A percentile compares a stretch with the other conserved stretches of the same genome.
phyloP scores from a whole-genome alignment of 306 rosid genomes.

The Malus sylvestris region DNA sequence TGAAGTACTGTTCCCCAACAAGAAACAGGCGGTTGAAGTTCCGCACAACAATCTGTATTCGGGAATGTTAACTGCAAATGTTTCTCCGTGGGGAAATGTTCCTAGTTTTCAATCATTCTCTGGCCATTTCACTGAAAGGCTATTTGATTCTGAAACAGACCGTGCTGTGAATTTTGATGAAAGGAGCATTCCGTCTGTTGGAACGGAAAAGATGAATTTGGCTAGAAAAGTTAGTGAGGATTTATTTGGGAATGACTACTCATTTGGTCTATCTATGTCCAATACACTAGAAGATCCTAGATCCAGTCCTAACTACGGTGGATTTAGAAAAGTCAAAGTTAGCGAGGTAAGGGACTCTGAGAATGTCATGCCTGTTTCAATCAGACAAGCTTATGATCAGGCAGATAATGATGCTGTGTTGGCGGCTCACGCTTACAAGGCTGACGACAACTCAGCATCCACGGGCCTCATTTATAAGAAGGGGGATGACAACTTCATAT shows the following conservation, averaged over 20 bases:
- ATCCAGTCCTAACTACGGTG: conserved; percentile 40
- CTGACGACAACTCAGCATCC: conserved; percentile 27
- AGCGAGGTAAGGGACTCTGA: conserved; percentile 68
- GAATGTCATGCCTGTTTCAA: conserved; percentile 29
- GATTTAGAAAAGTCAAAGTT: conserved; percentile 63
- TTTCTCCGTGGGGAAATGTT: conserved; percentile 48
- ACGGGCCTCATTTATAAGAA: conserved; percentile 39
- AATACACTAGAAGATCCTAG: conserved; percentile 47
- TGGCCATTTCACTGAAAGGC: conserved; percentile 42
- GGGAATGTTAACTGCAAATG: conserved; percentile 42
- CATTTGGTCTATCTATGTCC: conserved; percentile 51
- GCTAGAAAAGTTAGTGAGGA: conserved; percentile 44
- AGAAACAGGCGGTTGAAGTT: conserved; percentile 62
- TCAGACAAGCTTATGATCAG: conserved; percentile 35
- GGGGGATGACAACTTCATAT: conserved; percentile 30
- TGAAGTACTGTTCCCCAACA: conserved; percentile 49
- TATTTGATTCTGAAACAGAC: conserved; percentile 38
- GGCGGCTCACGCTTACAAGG: conserved; percentile 23
- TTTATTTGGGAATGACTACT: conserved; percentile 39
- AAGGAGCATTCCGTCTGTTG: conserved; percentile 25
- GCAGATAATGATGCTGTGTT: conserved; percentile 26
- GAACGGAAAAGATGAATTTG: conserved; percentile 26
- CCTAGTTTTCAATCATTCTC: conserved; percentile 48
- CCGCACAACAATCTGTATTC: conserved; percentile 33
- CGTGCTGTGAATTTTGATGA: conserved; percentile 33